Evolutionary conservation across 805 yeast species (phyloP), one percentile per base, ranked within the genome.

Genomic region (Pichia cephalocereana): DNA sequence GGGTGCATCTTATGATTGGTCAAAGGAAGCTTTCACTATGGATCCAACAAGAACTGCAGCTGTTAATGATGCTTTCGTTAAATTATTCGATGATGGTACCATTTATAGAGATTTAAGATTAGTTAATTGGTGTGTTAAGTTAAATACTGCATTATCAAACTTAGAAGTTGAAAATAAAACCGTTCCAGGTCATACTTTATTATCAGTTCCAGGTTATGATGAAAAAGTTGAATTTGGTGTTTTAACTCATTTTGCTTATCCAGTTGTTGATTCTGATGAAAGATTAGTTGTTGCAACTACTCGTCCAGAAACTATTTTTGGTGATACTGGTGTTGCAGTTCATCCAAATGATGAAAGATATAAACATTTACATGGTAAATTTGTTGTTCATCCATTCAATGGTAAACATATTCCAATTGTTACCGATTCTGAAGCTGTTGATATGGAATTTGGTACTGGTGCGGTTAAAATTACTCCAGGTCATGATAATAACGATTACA

Each of bases 371-470:
- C 99, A 93, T 64, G 99, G 99, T 52, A 88, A 90, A 68, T 87
- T 72, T 65, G 93, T 86, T 52, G 67, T 79, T 57, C 98, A 93
- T 70, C 98, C 99, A 53, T 86, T 93, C 70, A 70, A 87, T 60
- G 86, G 84, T 63, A 83, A 88, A 66, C 74, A 79, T 62, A 68
- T 93, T 46, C 99, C 99, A 56, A 87, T 93, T 62, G 72, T 93
- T 53, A 80, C 89, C 46, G 99, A 93, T 66, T 65, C 82, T 38
- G 96, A 87, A 69, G 93, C 97, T 39, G 99, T 93, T 55, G 99
- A 93, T 68, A 93, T 93, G 98, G 96, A 86, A 67, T 93, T 93
- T 58, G 99, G 99, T 77, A 93, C 99, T 53, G 99, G 99, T 83
- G 99, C 99, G 44, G 99, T 93, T 53, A 93, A 93, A 71, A 93